Conservation (phyloP, 805 yeast genomes). For the Wickerhamomyces xylosicus region DNA sequence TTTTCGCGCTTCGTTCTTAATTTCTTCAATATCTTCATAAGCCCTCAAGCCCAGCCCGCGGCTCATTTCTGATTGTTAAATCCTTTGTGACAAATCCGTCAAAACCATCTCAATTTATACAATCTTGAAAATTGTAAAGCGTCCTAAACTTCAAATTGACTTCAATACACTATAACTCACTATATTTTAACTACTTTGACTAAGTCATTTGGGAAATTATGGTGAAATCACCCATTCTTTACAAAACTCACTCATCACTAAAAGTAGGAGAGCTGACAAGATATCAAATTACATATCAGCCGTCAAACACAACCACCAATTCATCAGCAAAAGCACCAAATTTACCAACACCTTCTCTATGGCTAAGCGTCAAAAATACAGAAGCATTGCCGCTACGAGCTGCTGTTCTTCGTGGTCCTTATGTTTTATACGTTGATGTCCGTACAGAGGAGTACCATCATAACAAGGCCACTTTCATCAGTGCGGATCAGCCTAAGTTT, state of each 20-base stretch:
- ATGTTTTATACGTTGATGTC: slow-evolving; percentile 62
- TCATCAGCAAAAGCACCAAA: slow-evolving; percentile 23
- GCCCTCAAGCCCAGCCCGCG: too few relatives aligned
- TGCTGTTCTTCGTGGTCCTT: slow-evolving; percentile 70
- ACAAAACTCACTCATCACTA: background rate
- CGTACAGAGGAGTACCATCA: slow-evolving; percentile 44
- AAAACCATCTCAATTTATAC: too few relatives aligned
- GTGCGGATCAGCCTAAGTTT: slow-evolving; percentile 70
- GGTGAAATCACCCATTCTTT: background rate
- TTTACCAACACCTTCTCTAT: slow-evolving; percentile 25
- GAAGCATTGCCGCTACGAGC: slow-evolving; percentile 58
- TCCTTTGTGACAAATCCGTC: too few relatives aligned
- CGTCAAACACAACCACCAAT: background rate
- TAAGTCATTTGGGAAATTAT: background rate
- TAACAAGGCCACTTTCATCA: slow-evolving; percentile 39
- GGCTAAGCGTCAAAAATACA: slow-evolving; percentile 50
- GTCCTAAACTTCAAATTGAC: too few relatives aligned
- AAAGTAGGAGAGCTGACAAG: slow-evolving; percentile 54
- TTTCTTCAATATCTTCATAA: too few relatives aligned
- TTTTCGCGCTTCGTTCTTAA: too few relatives aligned
- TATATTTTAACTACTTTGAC: too few relatives aligned
- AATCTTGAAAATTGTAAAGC: too few relatives aligned
- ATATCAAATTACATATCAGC: slow-evolving; percentile 34
- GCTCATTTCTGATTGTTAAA: too few relatives aligned
- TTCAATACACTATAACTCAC: too few relatives aligned